Base-by-base conservation (phyloP, 2,329 filamentous ascomycete genomes). In the Ceratocystis cubensis region DNA sequence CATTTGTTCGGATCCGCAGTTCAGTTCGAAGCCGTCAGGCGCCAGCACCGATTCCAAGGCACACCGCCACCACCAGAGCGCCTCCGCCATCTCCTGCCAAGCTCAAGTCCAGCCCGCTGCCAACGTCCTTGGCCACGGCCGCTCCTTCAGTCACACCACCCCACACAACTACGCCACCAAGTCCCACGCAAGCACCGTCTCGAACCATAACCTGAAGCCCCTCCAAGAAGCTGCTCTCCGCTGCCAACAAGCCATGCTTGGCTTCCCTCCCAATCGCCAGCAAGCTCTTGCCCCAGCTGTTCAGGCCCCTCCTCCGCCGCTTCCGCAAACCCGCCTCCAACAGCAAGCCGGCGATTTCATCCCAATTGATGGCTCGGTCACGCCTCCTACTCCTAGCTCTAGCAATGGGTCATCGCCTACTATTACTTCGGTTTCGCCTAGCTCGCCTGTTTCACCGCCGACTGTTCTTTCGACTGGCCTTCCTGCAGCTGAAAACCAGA, bases 131-230 rank as follows among this genome's bases (percentile, higher is more conserved):
- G 17, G 62, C 56, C 46, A 66, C 17, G 56, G 56, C 2, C 56
- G 66, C 53, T 53, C 48, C 45, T n/a, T 7, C 22, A 61, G 44
- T 59, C 33, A 63, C 64, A 30, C 46, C 57, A 5, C 17, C 37
- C 41, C 46, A 22, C 44, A 45, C 22, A 63, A 3, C 45, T 63
- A 45, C 37, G 8, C 28, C 61, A 17, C 41, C 61, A 59, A 37
- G 13, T 72, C 73, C 15, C 74, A 75, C 64, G 73, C 75, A 28
- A 72, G 73, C 46, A 74, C 75, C 64, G 75, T 77, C 1, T 74
- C 77, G 61, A 78, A 79, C 66, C 77, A 81, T 66, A 75, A 76
- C n/a, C 71, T 81, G 13, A 73, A 73, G 22, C 73, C 74, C 65
- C 75, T 78, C 64, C 71, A 74, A 20, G 73, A 74, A 48, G 65